Evolutionary conservation across 129 eudicot species (phyloP).

Genomic region (Calendula officinalis): DNA sequence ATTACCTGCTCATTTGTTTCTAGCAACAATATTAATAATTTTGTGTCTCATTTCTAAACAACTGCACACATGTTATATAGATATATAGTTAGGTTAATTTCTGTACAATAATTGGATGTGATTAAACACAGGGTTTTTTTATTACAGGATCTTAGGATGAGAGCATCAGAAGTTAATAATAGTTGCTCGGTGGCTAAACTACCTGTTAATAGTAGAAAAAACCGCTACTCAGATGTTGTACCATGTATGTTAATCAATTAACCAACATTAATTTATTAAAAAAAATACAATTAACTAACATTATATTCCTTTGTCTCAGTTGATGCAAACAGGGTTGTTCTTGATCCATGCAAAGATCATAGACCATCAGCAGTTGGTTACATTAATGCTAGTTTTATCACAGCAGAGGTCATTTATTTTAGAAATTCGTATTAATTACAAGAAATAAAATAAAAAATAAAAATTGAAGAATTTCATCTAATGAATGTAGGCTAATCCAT

Average conservation of each 20-base stretch:
- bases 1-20: not conserved
- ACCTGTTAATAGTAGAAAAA: constrained; percentile 57
- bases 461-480: constrained; percentile 11
- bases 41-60: too few relatives aligned
- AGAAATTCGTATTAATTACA: not conserved
- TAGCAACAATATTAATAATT: not conserved
- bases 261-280: not conserved
- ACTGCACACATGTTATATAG: not conserved
- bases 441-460: constrained; percentile 1
- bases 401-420: constrained; percentile 34
- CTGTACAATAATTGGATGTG: constrained; percentile 3
- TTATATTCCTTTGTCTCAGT: constrained; percentile 48
- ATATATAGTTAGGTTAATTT: not conserved
- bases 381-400: constrained; percentile 81
- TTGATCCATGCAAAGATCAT: constrained; percentile 74
- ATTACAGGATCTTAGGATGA: constrained; percentile 69
- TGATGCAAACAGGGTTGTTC: constrained; percentile 78
- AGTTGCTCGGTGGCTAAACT: constrained; percentile 75
- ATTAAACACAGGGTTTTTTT: not conserved
- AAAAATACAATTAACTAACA: not conserved
- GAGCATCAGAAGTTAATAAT: constrained; percentile 48
- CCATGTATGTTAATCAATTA: constrained; percentile 55
- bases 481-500: constrained; percentile 55
- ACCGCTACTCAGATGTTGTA: constrained; percentile 81
- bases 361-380: constrained; percentile 78